Evolutionary conservation across 2,329 filamentous ascomycete species (phyloP).

Genomic region (Trichoderma sp.): DNA sequence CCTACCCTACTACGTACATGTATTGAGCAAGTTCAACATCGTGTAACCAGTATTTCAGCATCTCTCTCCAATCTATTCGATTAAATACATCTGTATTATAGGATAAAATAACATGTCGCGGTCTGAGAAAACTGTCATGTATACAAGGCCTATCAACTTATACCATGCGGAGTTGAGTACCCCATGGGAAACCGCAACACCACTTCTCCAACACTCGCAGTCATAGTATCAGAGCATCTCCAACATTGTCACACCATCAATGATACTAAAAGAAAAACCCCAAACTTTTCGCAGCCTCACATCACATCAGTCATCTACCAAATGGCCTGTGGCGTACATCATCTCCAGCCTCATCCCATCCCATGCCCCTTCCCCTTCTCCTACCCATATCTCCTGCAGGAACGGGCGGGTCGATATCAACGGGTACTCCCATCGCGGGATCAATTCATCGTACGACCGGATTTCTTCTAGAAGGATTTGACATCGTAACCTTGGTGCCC

Average conservation of each 20-base stretch:
- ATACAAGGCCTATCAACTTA: background rate
- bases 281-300: background rate
- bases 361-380: background rate
- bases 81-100: background rate
- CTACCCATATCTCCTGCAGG: background rate
- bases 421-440: background rate
- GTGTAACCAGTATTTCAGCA: background rate
- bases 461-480: background rate
- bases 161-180: background rate
- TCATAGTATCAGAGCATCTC: background rate
- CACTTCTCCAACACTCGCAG: background rate
- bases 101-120: background rate
- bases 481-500: background rate
- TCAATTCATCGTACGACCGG: background rate
- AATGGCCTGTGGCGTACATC: background rate
- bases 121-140: background rate
- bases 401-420: slow-evolving; percentile 6
- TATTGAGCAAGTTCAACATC: background rate
- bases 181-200: background rate
- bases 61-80: too few relatives aligned
- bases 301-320: background rate
- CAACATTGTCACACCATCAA: background rate
- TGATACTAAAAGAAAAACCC: background rate
- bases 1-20: background rate
- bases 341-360: background rate